phyloP scores from a whole-genome alignment of 495 filamentous ascomycete species.

The Penicillium coffeae region DNA sequence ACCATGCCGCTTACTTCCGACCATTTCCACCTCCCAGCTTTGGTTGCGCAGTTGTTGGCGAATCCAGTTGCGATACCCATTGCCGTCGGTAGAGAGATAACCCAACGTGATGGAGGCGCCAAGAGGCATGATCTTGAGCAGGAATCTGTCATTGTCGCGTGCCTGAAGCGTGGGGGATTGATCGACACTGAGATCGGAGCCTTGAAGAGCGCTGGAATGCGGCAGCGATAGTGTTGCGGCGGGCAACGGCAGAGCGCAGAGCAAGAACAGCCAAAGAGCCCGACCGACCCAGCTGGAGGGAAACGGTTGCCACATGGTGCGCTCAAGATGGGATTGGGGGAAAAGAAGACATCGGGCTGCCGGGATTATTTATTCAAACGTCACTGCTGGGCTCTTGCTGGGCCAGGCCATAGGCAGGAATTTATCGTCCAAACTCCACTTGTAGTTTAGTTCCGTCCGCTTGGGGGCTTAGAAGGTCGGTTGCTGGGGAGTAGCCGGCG shows the following conservation, averaged over 20 bases:
- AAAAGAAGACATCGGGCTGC: not conserved
- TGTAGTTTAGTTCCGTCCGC: no score
- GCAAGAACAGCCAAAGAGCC: not conserved
- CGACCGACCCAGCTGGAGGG: not conserved
- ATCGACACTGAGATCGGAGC: no score
- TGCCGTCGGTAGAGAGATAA: slow-evolving; percentile 44
- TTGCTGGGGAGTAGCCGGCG: no score
- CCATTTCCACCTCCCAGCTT: slow-evolving; percentile 48
- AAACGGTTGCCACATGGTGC: not conserved
- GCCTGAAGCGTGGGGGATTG: not conserved
- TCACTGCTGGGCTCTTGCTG: no score
- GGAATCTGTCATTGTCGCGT: slow-evolving; percentile 5
- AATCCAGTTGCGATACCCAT: slow-evolving; percentile 50
- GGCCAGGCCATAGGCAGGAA: no score
- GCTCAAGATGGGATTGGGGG: not conserved
- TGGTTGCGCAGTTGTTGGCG: slow-evolving; percentile 33
- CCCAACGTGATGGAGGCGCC: slow-evolving; percentile 59
- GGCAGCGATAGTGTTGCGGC: not conserved
- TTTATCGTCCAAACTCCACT: no score
- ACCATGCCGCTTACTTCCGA: slow-evolving; percentile 42
- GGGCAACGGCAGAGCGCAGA: not conserved
- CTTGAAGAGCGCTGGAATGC: not conserved
- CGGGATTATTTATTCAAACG: no score
- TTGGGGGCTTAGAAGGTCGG: no score
- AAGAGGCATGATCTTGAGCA: slow-evolving; percentile 49